Percentiles rank a stretch among this genome's conserved stretches.
These are phyloP conservation scores for Podospora comata DNA, from an alignment of 495 filamentous ascomycete genomes.

Conservation along the genomic window DNA sequence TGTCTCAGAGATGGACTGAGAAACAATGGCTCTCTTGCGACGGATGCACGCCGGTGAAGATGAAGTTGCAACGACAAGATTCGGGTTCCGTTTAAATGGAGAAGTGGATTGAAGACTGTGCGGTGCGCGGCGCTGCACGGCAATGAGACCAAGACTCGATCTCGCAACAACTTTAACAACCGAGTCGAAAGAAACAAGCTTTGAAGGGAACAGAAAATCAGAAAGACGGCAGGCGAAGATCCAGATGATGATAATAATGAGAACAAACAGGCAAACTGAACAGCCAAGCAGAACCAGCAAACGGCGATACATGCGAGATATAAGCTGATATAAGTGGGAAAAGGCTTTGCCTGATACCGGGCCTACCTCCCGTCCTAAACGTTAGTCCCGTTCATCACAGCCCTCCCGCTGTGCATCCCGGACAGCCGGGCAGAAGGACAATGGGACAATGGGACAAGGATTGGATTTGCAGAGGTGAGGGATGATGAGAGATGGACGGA, in stretches of 20 bases:
- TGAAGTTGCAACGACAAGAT: neutral
- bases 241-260: neutral
- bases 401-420: neutral
- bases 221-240: neutral
- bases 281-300: neutral
- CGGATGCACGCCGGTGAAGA: neutral
- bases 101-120: slow-evolving; percentile 4
- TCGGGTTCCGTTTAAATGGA: neutral
- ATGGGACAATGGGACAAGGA: neutral
- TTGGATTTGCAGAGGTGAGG: neutral
- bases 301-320: neutral
- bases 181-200: neutral
- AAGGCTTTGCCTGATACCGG: neutral
- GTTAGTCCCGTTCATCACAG: neutral
- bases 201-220: neutral
- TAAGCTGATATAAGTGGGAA: neutral
- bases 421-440: neutral
- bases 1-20: neutral
- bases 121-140: neutral
- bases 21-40: neutral
- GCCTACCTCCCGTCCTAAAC: neutral
- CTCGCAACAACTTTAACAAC: neutral
- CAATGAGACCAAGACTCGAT: neutral
- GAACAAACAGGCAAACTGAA: neutral
- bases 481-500: neutral